Conservation (phyloP, 2,329 filamentous ascomycete genomes). For the Nannizzia gypsea region DNA sequence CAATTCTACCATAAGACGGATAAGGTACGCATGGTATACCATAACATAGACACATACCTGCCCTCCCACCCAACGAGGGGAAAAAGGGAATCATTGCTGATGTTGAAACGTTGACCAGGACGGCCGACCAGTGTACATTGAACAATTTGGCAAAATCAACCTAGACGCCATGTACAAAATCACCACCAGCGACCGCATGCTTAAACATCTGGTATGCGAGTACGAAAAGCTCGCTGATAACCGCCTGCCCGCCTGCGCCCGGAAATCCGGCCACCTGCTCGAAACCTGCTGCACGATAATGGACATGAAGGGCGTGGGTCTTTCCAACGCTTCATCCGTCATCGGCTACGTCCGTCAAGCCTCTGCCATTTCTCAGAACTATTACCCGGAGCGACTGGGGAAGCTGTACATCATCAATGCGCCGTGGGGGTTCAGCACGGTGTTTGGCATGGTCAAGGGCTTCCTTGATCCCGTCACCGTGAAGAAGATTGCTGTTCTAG, state of each 20-base stretch:
- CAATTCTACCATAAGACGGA: slow-evolving; percentile 92
- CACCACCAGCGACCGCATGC: slow-evolving; percentile 84
- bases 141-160: slow-evolving; percentile 89
- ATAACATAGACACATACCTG: no score
- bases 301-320: slow-evolving; percentile 88
- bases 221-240: slow-evolving; percentile 95
- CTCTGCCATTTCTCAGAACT: slow-evolving; percentile 88
- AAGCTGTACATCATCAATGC: slow-evolving; percentile 97
- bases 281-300: slow-evolving; percentile 98
- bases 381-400: slow-evolving; percentile 95
- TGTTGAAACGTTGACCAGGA: no score
- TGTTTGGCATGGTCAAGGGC: slow-evolving; percentile 77
- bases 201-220: slow-evolving; percentile 90
- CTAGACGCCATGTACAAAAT: slow-evolving; percentile 83
- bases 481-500: slow-evolving; percentile 86
- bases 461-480: slow-evolving; percentile 97
- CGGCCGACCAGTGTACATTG: slow-evolving; percentile 92
- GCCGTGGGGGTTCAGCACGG: slow-evolving; percentile 82
- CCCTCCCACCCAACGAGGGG: no score
- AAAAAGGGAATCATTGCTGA: no score
- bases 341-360: slow-evolving; percentile 80
- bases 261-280: slow-evolving; percentile 76
- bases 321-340: slow-evolving; percentile 68
- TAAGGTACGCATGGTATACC: slow-evolving; percentile 42
- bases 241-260: slow-evolving; percentile 85